Conservation (phyloP, 257 asterid genomes). For the Hygrophila difformis region DNA sequence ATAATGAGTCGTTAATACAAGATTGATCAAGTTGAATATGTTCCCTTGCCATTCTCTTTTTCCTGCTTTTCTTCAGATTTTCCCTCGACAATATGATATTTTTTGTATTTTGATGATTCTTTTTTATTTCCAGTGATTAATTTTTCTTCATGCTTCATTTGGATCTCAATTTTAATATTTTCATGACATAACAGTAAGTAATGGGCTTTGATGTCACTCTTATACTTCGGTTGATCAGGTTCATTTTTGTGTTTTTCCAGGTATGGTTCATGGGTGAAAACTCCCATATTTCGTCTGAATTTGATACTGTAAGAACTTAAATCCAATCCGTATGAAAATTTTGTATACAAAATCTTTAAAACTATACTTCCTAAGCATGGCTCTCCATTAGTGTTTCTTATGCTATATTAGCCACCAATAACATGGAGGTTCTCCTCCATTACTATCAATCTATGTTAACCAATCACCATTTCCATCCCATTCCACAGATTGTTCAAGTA, state of each 20-base stretch:
- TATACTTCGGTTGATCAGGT: slow-evolving; percentile 9
- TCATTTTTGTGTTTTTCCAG: slow-evolving; percentile 5
- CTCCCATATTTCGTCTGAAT: slow-evolving; percentile 12
- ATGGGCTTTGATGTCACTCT: no score
- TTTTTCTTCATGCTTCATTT: no score
- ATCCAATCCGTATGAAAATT: not conserved
- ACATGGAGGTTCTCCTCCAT: not conserved
- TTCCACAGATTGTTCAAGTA: slow-evolving; percentile 80
- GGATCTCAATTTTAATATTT: no score
- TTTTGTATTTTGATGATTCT: no score
- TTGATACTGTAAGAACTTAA: slow-evolving; percentile 9
- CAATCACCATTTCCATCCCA: slow-evolving; percentile 6
- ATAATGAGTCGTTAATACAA: no score
- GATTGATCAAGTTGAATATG: no score
- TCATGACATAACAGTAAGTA: no score
- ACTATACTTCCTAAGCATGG: not conserved
- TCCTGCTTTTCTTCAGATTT: no score
- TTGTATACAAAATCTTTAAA: slow-evolving; percentile 4
- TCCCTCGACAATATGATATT: no score
- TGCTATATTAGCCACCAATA: not conserved
- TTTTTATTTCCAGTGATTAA: no score
- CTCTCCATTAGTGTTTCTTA: not conserved
- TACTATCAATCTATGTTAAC: not conserved
- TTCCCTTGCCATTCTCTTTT: no score
- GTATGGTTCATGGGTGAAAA: slow-evolving; percentile 14